Base-by-base conservation (phyloP, 192 early-diverging fungal genomes). In the Lobosporangium transversale region DNA sequence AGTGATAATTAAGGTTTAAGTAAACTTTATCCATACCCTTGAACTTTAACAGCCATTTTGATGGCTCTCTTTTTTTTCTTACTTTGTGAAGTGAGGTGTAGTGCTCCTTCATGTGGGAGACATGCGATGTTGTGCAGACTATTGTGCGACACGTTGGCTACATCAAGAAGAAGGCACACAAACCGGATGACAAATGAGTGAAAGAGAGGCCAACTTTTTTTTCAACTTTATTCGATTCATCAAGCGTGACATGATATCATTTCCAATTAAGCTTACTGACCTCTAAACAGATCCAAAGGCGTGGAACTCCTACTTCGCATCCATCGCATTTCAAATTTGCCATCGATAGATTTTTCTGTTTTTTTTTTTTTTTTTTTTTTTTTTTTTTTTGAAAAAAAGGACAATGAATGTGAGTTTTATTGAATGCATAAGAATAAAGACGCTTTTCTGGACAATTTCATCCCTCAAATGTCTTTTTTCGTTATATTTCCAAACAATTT, bases 221-320 rank as follows among this genome's bases (percentile, higher is more conserved):
- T 14, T 40, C 37, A 40, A 14, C 37, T 40, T 40, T 36, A 10
- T 33, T n/a, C 53, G n/a, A n/a, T n/a, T n/a, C n/a, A n/a, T n/a
- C n/a, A n/a, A n/a, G n/a, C n/a, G n/a, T n/a, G n/a, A n/a, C n/a
- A n/a, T n/a, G n/a, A n/a, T n/a, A n/a, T n/a, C n/a, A n/a, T n/a
- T n/a, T n/a, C n/a, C n/a, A n/a, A n/a, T n/a, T n/a, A n/a, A n/a
- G n/a, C n/a, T n/a, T n/a, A n/a, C n/a, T n/a, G n/a, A 47, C 80
- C 55, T 81, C 68, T 30, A 81, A 27, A 43, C 80, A 81, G 40
- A 81, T 60, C 80, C 80, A 81, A 18, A 81, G 49, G 23, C 31
- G 63, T 44, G 80, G 73, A 17, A 78, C 55, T 44, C 60, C 32
- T 42, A 70, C 55, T 2, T 74, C 81, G 21, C 79, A 76, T 43